Percentiles rank a stretch among this genome's conserved stretches.
These are phyloP conservation scores for Geotrichum candidum DNA, from an alignment of 1,139 yeast genomes.

Conservation along the genomic window DNA sequence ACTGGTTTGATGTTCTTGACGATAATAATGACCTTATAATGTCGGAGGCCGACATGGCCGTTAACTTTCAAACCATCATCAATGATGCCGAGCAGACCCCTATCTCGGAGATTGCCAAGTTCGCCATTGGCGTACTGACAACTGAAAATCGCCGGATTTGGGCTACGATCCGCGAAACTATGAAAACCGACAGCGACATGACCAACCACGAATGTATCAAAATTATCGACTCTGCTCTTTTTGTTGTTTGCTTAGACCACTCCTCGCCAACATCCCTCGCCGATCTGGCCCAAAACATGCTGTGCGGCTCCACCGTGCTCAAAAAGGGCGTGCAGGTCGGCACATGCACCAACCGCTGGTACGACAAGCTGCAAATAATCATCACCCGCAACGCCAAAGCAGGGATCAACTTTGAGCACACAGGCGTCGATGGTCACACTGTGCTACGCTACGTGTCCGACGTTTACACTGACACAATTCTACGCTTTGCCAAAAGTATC, in stretches of 20 bases:
- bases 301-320: slow-evolving; percentile 74
- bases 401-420: slow-evolving; percentile 89
- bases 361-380: slow-evolving; percentile 82
- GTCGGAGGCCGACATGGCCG: slow-evolving; percentile 65
- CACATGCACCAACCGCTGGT: slow-evolving; percentile 92
- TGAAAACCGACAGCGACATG: slow-evolving; percentile 29
- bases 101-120: slow-evolving; percentile 61
- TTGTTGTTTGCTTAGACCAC: slow-evolving; percentile 77
- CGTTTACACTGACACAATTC: slow-evolving; percentile 82
- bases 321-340: slow-evolving; percentile 86
- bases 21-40: slow-evolving; percentile 59
- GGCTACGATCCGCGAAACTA: slow-evolving; percentile 61
- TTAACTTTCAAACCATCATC: slow-evolving; percentile 68
- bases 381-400: slow-evolving; percentile 90
- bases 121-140: slow-evolving; percentile 81
- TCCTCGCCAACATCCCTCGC: slow-evolving; percentile 59
- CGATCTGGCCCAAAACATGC: slow-evolving; percentile 71
- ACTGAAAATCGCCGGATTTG: slow-evolving; percentile 82
- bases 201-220: slow-evolving; percentile 62
- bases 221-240: slow-evolving; percentile 72
- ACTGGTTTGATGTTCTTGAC: slow-evolving; percentile 90
- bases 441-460: slow-evolving; percentile 86
- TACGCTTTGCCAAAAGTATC: slow-evolving; percentile 78
- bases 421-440: slow-evolving; percentile 94
- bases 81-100: slow-evolving; percentile 62